Evolutionary conservation across 2,329 filamentous ascomycete species (phyloP), one percentile per base, ranked within the genome.

Genomic region (Aspergillus glaucus): DNA sequence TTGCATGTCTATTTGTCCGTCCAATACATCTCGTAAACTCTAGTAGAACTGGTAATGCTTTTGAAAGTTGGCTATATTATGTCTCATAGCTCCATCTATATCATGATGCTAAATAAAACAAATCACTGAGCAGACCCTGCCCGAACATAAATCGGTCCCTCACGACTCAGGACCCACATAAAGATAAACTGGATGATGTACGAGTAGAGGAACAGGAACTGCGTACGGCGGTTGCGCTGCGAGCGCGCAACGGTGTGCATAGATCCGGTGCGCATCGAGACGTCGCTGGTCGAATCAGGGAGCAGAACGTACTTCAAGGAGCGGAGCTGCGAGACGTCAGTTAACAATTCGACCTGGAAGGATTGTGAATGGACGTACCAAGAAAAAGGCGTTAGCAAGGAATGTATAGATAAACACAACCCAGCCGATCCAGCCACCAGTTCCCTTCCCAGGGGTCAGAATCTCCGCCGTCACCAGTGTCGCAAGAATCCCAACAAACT

Each of bases 241-340:
- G 87, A 85, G 54, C 91, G 82, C 24, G 88, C 88, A 52, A 94
- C 87, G 2, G 82, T 84, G 57, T 85, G 82, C 58, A 83, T 81
- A 1, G 76, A 75, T 10, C 76, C 77, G 49, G 75, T 63, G 52
- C 84, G 78, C 58, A 81, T 80, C 28, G 81, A 78, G 47, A 78
- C 80, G 60, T 85, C 83, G 50, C 76, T 78, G 1, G 84, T 78
- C 51, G 81, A 88, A 65, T 96, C 90, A 0, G 93, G 93, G 4
- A 98, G 80, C 12, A 98, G 79, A 22, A 98, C 93, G 62, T 98
- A 98, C 75, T 95, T 91, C 53, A 98, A 73, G 14, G 92, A 97
- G 50, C 93, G 87, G 66, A 98, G 86, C 89, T 95, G 50, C 1
- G 44, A 47, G 48, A 45, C 37, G 44, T 45, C 21, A 32, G 30